Evolutionary conservation across 169 alveolate species (phyloP), one percentile per base, ranked within the genome.

Genomic region (Eimeria acervulina): DNA sequence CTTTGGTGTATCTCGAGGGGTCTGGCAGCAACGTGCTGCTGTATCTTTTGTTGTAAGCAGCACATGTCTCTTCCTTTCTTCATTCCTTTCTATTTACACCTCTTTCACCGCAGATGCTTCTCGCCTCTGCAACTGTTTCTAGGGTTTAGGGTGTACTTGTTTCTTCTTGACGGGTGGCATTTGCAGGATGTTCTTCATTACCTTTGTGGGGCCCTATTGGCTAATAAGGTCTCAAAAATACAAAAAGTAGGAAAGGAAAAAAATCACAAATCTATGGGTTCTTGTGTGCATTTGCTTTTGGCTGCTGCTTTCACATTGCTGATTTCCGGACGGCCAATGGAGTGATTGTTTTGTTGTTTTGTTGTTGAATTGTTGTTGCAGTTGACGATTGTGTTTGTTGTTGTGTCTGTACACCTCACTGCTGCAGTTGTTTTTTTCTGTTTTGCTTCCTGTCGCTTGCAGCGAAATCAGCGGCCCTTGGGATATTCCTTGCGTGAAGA

Each of bases 171-270:
- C 68, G 59, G 59, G 7, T 51, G 7, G 7, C 21, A 17, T 51
- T 51, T 23, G 38, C 95, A 90, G 95, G 70, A 76, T 76, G 88
- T 47, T 90, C 38, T 90, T 90, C 81, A 76, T 90, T 40, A 90
- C 95, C 12, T 90, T 90, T 44, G 90, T 90, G 33, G 95, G 95
- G 59, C 95, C 95, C 38, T 90, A 90, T 38, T 90, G 95, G 95
- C 63, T 90, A n/a, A 90, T 90, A 72, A 47, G 76, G 31, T 90
- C 81, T 44, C 95, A 90, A 42, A 90, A 74, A 26, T 90, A 90
- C 80, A 90, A 90, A 42, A 70, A 90, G 95, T 90, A 38, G 19
- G 68, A 59, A 21, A 59, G 8, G 68, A 4, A 59, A 7, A 12
- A 21, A n/a, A 17, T n/a, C n/a, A 0, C n/a, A 17, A 59, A 12